phyloP scores from a whole-genome alignment of 441 rosid genomes.

The California macrophylla region DNA sequence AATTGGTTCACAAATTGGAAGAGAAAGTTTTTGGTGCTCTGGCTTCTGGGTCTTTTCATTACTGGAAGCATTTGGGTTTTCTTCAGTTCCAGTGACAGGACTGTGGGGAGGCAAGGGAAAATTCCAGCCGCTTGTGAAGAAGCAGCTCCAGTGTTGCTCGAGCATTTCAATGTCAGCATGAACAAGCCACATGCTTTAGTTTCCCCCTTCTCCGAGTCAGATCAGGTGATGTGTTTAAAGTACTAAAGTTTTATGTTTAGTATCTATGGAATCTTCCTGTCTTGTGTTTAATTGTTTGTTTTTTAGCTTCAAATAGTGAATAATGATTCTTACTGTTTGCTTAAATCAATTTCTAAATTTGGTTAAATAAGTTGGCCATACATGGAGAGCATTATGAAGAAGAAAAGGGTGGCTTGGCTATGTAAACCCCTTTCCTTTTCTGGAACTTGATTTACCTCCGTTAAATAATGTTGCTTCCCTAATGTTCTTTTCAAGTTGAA shows the following conservation, averaged over 20 bases:
- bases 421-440: conserved; percentile 8
- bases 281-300: conserved; percentile 9
- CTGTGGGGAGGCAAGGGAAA: conserved; percentile 18
- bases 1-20: conserved; percentile 36
- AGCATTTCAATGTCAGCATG: conserved; percentile 43
- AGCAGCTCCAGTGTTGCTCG: conserved; percentile 29
- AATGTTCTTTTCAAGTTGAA: not conserved
- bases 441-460: conserved; percentile 6
- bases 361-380: conserved; percentile 18
- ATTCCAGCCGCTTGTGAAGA: conserved; percentile 28
- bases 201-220: conserved; percentile 54
- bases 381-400: conserved; percentile 6
- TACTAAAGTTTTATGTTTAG: conserved; percentile 10
- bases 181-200: conserved; percentile 40
- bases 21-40: conserved; percentile 32
- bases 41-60: conserved; percentile 33
- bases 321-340: conserved; percentile 7
- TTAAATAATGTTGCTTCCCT: not conserved
- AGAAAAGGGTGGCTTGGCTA: conserved; percentile 14
- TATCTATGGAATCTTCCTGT: conserved; percentile 7
- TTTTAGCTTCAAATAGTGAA: conserved; percentile 9
- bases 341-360: conserved; percentile 10
- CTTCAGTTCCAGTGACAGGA: conserved; percentile 25
- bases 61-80: conserved; percentile 33
- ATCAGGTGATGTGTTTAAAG: conserved; percentile 46